A percentile compares a stretch with the other conserved stretches of the same genome.
Conservation (phyloP, 768 basidiomycete genomes). For the Artomyces pyxidatus region DNA sequence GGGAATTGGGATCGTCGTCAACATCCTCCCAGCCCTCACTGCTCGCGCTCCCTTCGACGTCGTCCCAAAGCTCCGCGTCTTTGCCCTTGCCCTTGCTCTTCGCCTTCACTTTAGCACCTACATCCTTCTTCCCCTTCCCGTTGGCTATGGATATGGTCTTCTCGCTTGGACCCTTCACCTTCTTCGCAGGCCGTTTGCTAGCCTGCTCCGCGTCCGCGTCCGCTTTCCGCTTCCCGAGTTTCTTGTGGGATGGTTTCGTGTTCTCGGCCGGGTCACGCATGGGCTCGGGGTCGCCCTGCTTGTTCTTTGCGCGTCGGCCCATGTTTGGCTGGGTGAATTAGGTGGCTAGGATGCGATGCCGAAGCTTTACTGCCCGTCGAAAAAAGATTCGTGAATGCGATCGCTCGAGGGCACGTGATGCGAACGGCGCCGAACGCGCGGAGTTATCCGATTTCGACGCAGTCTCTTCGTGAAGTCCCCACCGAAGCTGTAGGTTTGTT, state of each 20-base stretch:
- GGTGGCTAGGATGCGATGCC: background rate
- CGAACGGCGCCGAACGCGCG: too few relatives aligned
- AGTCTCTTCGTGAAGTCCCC: too few relatives aligned
- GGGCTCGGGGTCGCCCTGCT: slow-evolving; percentile 66
- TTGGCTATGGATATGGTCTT: slow-evolving; percentile 15
- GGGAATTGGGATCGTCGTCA: slow-evolving; percentile 35
- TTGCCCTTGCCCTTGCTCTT: slow-evolving; percentile 15
- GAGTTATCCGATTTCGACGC: too few relatives aligned
- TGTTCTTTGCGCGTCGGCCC: slow-evolving; percentile 83
- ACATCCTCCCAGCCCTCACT: slow-evolving; percentile 59
- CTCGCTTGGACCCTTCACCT: slow-evolving; percentile 24
- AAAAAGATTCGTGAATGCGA: too few relatives aligned
- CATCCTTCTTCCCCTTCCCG: background rate
- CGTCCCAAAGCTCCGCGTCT: slow-evolving; percentile 17
- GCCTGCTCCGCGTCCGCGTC: slow-evolving; percentile 23
- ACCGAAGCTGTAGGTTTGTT: too few relatives aligned
- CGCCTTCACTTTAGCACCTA: slow-evolving; percentile 12
- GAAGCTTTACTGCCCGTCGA: too few relatives aligned
- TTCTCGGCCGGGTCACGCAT: slow-evolving; percentile 32
- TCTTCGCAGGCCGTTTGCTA: slow-evolving; percentile 27
- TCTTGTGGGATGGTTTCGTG: slow-evolving; percentile 37
- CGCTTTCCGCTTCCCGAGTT: slow-evolving; percentile 70
- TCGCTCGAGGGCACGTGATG: too few relatives aligned
- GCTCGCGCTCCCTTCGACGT: slow-evolving; percentile 24
- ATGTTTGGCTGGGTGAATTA: slow-evolving; percentile 29